Conservation (phyloP, 768 basidiomycete species). For the Pisolithus albus region DNA sequence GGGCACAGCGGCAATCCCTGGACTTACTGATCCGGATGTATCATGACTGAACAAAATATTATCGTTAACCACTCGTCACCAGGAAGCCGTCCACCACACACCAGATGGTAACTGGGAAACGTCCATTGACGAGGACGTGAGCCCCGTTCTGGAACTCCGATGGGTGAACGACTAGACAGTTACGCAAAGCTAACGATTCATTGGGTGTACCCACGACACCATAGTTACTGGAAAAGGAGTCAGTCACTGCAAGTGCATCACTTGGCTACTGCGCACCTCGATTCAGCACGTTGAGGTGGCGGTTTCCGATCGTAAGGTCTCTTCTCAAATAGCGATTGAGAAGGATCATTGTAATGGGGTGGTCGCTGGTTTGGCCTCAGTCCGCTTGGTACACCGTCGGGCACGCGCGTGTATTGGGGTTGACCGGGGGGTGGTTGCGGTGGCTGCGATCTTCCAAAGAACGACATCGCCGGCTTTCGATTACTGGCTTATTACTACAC, state of each 20-base stretch:
- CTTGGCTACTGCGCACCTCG: constrained; percentile 14
- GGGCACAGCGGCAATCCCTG: constrained; percentile 71
- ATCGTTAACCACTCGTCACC: neutral
- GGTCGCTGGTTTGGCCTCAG: constrained; percentile 30
- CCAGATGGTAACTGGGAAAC: constrained; percentile 69
- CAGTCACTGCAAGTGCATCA: neutral
- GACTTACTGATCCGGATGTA: constrained; percentile 60
- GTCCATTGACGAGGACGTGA: constrained; percentile 70
- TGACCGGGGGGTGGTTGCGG: constrained; percentile 27
- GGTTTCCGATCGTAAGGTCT: constrained; percentile 37
- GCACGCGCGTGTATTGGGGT: constrained; percentile 39
- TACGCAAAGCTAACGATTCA: constrained; percentile 66
- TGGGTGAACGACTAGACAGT: constrained; percentile 75
- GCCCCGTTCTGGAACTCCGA: constrained; percentile 66
- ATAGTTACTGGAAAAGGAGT: constrained; percentile 32
- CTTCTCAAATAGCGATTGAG: constrained; percentile 45
- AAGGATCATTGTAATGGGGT: constrained; percentile 48
- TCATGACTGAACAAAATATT: constrained; percentile 58
- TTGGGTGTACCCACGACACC: constrained; percentile 55
- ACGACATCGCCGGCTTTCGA: constrained; percentile 21
- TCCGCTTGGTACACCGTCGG: constrained; percentile 31
- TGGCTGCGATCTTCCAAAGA: constrained; percentile 38
- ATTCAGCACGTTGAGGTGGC: constrained; percentile 26
- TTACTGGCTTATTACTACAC: neutral
- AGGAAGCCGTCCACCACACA: constrained; percentile 29